Percentiles rank a stretch among this genome's conserved stretches.
Evolutionary conservation across 2,329 filamentous ascomycete genomes (phyloP).

Genomic region (Plectosphaerella sp.): DNA sequence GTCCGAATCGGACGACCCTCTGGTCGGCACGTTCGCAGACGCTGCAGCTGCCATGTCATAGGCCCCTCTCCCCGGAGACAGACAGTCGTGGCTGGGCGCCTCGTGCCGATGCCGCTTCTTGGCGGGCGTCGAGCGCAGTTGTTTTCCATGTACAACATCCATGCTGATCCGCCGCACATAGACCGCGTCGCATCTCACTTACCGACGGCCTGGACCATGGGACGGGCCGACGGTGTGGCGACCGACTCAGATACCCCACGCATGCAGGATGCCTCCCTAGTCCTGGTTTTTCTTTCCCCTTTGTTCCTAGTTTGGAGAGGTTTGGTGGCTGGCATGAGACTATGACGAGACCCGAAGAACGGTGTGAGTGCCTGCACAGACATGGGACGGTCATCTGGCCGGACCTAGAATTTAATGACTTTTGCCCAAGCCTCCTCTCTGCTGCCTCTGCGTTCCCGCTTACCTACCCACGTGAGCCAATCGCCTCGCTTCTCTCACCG

Average conservation of each 20-base stretch:
- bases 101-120: too few relatives aligned
- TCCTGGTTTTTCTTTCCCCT: conserved; percentile 1
- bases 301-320: not conserved
- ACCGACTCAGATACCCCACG: conserved; percentile 2
- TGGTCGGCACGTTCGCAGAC: conserved; percentile 58
- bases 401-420: not conserved
- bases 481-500: not conserved
- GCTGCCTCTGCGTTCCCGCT: too few relatives aligned
- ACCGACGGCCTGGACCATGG: conserved; percentile 1
- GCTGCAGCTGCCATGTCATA: conserved; percentile 48
- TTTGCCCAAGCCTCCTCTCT: not conserved
- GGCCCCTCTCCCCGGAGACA: not conserved
- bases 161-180: not conserved
- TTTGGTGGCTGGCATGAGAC: not conserved
- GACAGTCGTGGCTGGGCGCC: not conserved
- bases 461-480: not conserved
- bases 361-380: not conserved
- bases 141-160: too few relatives aligned
- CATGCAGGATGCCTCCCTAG: conserved; percentile 1
- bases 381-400: too few relatives aligned
- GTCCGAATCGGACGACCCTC: conserved; percentile 34
- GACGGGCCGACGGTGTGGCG: conserved; percentile 2
- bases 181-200: conserved; percentile 2
- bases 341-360: too few relatives aligned
- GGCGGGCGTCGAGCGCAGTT: too few relatives aligned